A percentile compares a stretch with the other conserved stretches of the same genome.
Evolutionary conservation across 1,139 yeast species (phyloP).

Genomic region (Tardiomyces digboiensis): DNA sequence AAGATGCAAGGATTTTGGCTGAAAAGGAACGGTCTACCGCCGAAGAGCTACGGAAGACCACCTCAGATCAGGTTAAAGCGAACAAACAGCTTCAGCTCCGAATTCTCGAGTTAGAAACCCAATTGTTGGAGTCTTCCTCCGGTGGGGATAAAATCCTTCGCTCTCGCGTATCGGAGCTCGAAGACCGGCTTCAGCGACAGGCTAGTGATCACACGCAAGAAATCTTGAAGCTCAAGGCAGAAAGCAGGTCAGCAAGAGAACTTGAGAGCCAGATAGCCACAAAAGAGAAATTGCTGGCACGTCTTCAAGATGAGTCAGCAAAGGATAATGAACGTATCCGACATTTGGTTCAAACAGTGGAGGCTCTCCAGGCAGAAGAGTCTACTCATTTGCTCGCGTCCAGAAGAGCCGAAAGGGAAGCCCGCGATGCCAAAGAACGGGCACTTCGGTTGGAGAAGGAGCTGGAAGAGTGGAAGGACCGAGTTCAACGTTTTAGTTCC

Average conservation of each 20-base stretch:
- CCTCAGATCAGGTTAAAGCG: constrained; percentile 20
- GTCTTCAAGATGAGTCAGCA: constrained; percentile 22
- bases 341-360: constrained; percentile 31
- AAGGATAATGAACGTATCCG: constrained; percentile 28
- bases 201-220: constrained; percentile 21
- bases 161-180: constrained; percentile 26
- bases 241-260: constrained; percentile 21
- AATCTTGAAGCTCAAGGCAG: constrained; percentile 17
- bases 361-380: constrained; percentile 34
- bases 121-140: constrained; percentile 16
- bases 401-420: constrained; percentile 39
- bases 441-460: constrained; percentile 54
- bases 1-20: constrained; percentile 10
- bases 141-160: constrained; percentile 16
- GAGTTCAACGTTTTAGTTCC: constrained; percentile 23
- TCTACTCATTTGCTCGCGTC: constrained; percentile 33
- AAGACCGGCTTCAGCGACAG: constrained; percentile 22
- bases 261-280: constrained; percentile 8
- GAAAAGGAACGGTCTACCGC: constrained; percentile 20
- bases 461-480: constrained; percentile 49
- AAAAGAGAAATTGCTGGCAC: constrained; percentile 1
- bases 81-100: constrained; percentile 22
- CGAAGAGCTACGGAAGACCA: constrained; percentile 16
- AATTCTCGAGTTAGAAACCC: constrained; percentile 25
- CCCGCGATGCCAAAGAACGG: constrained; percentile 44